Evolutionary conservation across 2,329 filamentous ascomycete genomes (phyloP).

Genomic region (Penicillium palitans): DNA sequence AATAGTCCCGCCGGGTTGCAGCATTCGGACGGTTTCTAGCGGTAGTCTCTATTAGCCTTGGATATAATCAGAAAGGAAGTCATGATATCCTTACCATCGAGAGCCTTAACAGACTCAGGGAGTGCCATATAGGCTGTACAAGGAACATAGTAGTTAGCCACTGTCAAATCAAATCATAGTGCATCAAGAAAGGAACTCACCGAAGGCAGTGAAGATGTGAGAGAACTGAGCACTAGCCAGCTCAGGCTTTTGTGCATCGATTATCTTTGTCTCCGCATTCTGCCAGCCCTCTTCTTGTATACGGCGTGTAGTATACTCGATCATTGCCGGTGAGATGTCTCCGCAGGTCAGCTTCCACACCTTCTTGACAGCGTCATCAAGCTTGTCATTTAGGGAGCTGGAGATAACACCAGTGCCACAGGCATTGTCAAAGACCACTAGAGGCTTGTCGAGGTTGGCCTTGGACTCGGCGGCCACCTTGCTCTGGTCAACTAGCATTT

Average conservation of each 20-base stretch:
- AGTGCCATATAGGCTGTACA: conserved; percentile 46
- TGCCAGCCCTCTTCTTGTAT: conserved; percentile 48
- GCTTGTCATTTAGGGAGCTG: conserved; percentile 44
- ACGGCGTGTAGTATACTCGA: conserved; percentile 45
- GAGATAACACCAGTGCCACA: conserved; percentile 56
- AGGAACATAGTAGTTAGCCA: neutral
- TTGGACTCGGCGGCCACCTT: conserved; percentile 22
- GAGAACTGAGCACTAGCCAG: conserved; percentile 44
- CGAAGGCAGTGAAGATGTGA: conserved; percentile 52
- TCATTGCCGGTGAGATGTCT: conserved; percentile 49
- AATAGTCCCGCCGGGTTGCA: conserved; percentile 37
- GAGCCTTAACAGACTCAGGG: conserved; percentile 42
- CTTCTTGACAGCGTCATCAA: conserved; percentile 43
- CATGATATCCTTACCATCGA: conserved; percentile 34
- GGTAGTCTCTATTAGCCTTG: neutral
- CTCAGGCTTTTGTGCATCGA: conserved; percentile 52
- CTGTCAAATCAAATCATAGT: neutral
- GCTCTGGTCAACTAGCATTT: conserved; percentile 32
- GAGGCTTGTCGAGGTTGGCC: conserved; percentile 18
- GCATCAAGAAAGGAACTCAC: conserved; percentile 20
- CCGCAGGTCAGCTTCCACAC: conserved; percentile 52
- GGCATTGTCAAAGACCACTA: conserved; percentile 53
- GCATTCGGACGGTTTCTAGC: conserved; percentile 35
- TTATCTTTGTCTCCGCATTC: conserved; percentile 45
- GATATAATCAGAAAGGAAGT: neutral